Evolutionary conservation across 352 stramenopile species (phyloP).

Genomic region (Phytophthora pini): DNA sequence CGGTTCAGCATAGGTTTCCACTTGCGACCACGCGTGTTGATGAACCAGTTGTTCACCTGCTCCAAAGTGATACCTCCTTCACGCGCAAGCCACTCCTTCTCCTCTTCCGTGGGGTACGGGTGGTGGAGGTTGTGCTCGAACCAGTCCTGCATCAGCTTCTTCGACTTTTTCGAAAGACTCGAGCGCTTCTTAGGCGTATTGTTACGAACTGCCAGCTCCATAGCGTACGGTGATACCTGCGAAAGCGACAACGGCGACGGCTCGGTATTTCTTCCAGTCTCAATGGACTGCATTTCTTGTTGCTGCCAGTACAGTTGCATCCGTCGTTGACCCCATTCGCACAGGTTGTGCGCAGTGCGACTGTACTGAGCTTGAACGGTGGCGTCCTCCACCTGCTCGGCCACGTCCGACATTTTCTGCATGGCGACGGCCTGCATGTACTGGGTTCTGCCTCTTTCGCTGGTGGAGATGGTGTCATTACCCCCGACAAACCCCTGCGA

Average conservation of each 20-base stretch:
- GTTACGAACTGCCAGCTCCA: conserved; percentile 42
- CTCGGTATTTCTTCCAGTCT: conserved; percentile 1
- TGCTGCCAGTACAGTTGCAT: conserved; percentile 28
- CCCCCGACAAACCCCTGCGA: neutral
- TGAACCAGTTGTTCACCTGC: conserved; percentile 92
- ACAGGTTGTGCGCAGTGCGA: conserved; percentile 30
- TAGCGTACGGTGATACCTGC: conserved; percentile 38
- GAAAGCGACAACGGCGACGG: conserved; percentile 28
- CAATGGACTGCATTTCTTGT: conserved; percentile 1
- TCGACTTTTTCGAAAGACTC: conserved; percentile 79
- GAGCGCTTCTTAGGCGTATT: conserved; percentile 70
- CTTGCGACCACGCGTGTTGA: conserved; percentile 86
- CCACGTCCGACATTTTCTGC: conserved; percentile 35
- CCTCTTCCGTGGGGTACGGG: conserved; percentile 85
- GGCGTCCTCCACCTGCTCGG: conserved; percentile 30
- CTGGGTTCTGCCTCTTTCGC: conserved; percentile 18
- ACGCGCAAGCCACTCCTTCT: conserved; percentile 74
- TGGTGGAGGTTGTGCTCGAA: conserved; percentile 88
- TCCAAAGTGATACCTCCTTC: conserved; percentile 83
- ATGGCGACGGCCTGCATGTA: conserved; percentile 31
- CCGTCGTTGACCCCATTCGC: conserved; percentile 44
- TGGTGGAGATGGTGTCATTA: conserved; percentile 12
- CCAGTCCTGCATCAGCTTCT: conserved; percentile 78
- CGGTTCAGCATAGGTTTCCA: conserved; percentile 86
- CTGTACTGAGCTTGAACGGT: conserved; percentile 38